These are phyloP conservation scores for Drosera capensis DNA, from an alignment of 148 eudicot species.

Conservation along the genomic window DNA sequence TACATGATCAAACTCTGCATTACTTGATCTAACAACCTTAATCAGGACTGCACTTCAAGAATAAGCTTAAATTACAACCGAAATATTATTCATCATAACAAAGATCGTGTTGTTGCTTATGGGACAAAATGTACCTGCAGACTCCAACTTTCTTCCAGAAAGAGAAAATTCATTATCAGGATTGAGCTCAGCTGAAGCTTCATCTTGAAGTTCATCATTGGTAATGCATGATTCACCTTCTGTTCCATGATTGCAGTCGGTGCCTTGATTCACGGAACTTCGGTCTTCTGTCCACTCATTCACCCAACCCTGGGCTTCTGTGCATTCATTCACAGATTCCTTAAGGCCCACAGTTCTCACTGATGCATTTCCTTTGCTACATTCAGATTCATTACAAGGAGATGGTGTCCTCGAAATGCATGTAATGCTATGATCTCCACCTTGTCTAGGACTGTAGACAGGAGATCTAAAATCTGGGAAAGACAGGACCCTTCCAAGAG, in stretches of 20 bases:
- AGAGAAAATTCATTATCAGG: slow-evolving; percentile 8
- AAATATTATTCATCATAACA: too few species aligned
- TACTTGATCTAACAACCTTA: not conserved
- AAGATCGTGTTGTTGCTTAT: too few species aligned
- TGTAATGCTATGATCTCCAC: slow-evolving; percentile 13
- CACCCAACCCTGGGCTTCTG: slow-evolving; percentile 10
- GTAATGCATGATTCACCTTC: slow-evolving; percentile 11
- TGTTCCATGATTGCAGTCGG: too few species aligned
- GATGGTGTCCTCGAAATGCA: slow-evolving; percentile 19
- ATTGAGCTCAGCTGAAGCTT: slow-evolving; percentile 14
- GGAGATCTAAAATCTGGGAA: slow-evolving; percentile 55
- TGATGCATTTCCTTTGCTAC: slow-evolving; percentile 11
- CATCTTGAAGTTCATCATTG: slow-evolving; percentile 15
- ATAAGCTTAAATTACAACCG: too few species aligned
- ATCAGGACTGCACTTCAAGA: not conserved
- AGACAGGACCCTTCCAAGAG: slow-evolving; percentile 72
- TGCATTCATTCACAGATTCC: not conserved
- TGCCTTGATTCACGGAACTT: slow-evolving; percentile 15
- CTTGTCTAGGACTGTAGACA: slow-evolving; percentile 44
- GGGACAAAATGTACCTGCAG: slow-evolving; percentile 26
- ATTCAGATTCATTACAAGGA: slow-evolving; percentile 14
- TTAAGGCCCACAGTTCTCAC: too few species aligned
- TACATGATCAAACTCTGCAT: not conserved
- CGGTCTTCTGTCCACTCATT: too few species aligned
- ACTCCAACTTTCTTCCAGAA: slow-evolving; percentile 5